Conservation (phyloP, 805 yeast genomes). For the Metschnikowia chrysomelidarum region DNA sequence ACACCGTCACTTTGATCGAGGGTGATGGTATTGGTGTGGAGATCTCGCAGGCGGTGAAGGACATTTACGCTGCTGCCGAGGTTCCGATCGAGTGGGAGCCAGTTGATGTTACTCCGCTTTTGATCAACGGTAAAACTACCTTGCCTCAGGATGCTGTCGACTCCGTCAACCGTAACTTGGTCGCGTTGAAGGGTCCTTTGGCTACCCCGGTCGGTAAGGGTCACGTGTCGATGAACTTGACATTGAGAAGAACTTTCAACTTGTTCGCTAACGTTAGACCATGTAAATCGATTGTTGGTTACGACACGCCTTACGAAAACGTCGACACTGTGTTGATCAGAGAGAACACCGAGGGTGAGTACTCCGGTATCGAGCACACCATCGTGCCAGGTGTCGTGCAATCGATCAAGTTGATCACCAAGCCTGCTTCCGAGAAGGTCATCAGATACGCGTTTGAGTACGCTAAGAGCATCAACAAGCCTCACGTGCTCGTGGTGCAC, state of each 20-base stretch:
- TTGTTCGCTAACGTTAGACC: slow-evolving; percentile 97
- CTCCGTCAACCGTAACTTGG: slow-evolving; percentile 87
- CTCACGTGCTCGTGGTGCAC: slow-evolving; percentile 91
- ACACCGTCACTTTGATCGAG: slow-evolving; percentile 92
- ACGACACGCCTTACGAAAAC: slow-evolving; percentile 82
- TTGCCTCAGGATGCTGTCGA: slow-evolving; percentile 90
- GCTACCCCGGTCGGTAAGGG: slow-evolving; percentile 99
- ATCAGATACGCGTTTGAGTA: slow-evolving; percentile 96
- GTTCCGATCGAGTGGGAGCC: slow-evolving; percentile 98
- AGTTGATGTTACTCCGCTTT: slow-evolving; percentile 91
- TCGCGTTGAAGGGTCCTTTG: slow-evolving; percentile 96
- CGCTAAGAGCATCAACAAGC: slow-evolving; percentile 84
- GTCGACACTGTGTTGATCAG: slow-evolving; percentile 96
- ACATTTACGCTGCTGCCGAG: slow-evolving; percentile 88
- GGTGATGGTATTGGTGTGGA: slow-evolving; percentile 99
- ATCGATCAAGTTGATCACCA: slow-evolving; percentile 95
- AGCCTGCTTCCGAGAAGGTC: slow-evolving; percentile 94
- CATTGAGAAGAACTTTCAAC: slow-evolving; percentile 95
- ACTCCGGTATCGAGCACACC: slow-evolving; percentile 98
- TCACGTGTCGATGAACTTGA: slow-evolving; percentile 94
- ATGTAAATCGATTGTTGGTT: slow-evolving; percentile 90
- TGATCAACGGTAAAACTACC: slow-evolving; percentile 90
- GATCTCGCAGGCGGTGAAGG: slow-evolving; percentile 90
- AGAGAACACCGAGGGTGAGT: slow-evolving; percentile 99
- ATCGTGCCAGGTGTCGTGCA: slow-evolving; percentile 98